Evolutionary conservation across 2,329 filamentous ascomycete genomes (phyloP).

Genomic region (Arthrinium phaeospermum): DNA sequence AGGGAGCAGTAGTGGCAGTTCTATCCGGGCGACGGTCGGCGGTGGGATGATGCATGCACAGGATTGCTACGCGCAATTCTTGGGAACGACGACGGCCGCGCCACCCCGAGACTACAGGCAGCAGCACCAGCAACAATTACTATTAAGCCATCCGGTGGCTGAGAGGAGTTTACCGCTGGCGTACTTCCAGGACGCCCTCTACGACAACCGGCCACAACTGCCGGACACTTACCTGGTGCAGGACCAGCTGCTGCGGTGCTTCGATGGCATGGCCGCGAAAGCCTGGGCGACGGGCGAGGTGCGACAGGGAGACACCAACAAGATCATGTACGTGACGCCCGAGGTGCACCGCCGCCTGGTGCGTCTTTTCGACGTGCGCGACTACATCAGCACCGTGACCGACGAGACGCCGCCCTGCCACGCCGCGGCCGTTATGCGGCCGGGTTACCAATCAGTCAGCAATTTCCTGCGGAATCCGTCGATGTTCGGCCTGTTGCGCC

Average conservation of each 20-base stretch:
- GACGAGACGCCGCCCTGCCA: not conserved
- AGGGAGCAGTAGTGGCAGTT: not conserved
- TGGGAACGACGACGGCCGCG: not conserved
- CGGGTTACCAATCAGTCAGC: not conserved
- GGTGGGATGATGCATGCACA: not conserved
- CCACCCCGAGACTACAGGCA: not conserved
- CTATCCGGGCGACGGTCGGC: not conserved
- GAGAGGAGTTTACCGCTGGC: not conserved
- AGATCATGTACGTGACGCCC: constrained; percentile 7
- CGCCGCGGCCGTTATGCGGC: not conserved
- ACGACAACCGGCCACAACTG: constrained; percentile 10
- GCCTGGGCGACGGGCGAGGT: not conserved
- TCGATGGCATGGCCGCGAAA: not conserved
- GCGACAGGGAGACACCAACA: not conserved
- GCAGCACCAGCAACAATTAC: not conserved
- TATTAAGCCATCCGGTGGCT: not conserved
- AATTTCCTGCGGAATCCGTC: not conserved
- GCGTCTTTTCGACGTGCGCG: not conserved
- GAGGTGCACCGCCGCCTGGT: not conserved
- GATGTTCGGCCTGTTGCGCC: not conserved
- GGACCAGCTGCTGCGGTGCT: constrained; percentile 6
- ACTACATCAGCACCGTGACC: not conserved
- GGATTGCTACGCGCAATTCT: not conserved
- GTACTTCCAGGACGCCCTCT: not conserved
- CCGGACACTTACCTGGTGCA: constrained; percentile 9